Evolutionary conservation across 371 early-diverging fungal genomes (phyloP).

Genomic region (Zychaea mexicana): DNA sequence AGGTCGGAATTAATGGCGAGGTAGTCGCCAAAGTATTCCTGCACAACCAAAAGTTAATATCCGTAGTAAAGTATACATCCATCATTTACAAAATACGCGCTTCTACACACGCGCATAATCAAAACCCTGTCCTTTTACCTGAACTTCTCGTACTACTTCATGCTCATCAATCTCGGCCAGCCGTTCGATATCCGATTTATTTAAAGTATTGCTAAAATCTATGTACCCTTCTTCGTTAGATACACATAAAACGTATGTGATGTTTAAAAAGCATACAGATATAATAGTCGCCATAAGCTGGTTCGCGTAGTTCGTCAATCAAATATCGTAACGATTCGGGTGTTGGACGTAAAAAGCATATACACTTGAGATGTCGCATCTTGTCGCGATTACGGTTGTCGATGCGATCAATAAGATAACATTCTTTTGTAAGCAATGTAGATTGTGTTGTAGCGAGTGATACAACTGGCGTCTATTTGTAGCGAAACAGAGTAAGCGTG

Average conservation of each 20-base stretch:
- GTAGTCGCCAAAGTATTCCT: slow-evolving; percentile 94
- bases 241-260: neutral
- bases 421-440: slow-evolving; percentile 84
- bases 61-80: neutral
- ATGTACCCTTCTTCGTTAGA: neutral
- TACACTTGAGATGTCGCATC: slow-evolving; percentile 93
- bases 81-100: neutral
- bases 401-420: slow-evolving; percentile 91
- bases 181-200: slow-evolving; percentile 87
- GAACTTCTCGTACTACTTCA: slow-evolving; percentile 93
- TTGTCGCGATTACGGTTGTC: slow-evolving; percentile 85
- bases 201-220: slow-evolving; percentile 91
- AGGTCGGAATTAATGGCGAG: slow-evolving; percentile 83
- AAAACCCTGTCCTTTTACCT: slow-evolving; percentile 49
- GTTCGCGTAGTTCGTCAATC: slow-evolving; percentile 88
- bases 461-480: slow-evolving; percentile 86
- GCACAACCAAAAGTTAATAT: too few relatives aligned
- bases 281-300: slow-evolving; percentile 93
- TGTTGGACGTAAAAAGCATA: slow-evolving; percentile 90
- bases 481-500: neutral
- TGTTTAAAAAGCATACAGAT: slow-evolving; percentile 74
- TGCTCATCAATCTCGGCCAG: slow-evolving; percentile 95
- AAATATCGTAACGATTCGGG: slow-evolving; percentile 80
- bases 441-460: slow-evolving; percentile 93
- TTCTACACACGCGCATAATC: neutral